Evolutionary conservation across 768 basidiomycete genomes (phyloP), one percentile per base, ranked within the genome.

Genomic region (Butyriboletus loyo): DNA sequence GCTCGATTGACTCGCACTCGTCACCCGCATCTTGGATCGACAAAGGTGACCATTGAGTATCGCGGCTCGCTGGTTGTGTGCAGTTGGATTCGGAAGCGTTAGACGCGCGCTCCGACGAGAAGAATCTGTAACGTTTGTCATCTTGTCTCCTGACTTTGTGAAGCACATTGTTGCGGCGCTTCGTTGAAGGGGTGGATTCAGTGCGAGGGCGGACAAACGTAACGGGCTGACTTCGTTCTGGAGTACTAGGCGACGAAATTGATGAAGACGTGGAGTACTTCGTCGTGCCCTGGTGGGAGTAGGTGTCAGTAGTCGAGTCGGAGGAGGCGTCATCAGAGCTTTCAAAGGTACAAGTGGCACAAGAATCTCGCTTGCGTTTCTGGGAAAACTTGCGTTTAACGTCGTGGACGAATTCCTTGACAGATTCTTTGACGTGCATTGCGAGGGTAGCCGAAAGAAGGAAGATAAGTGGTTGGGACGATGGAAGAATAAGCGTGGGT

Each of bases 381-480:
- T 58, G 50, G 19, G 70, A 72, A 19, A 69, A 59, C 44, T 46
- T 68, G 46, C 62, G 68, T 46, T 70, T 71, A 28, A 72, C 64
- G 13, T 64, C 68, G 11, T 71, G 60, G 13, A 69, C 62, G 22
- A 69, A 59, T 0, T 60, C 66, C 24, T 61, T 66, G 38, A 69
- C 66, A 0, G 63, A 56, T 17, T 62, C 58, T 44, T 65, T 66
- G 60, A 68, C 65, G 25, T 71, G 67, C 70, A 71, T 69, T 24
- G 27, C 3, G 21, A 7, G 30, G 9, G 14, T 17, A 21, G 19
- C 11, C 2, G 4, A 30, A 32, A n/a, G n/a, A 50, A 31, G 15
- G 34, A 38, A 13, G 13, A 7, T 22, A 13, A 22, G 28, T 34
- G 11, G 46, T 10, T 35, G 52, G 10, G 30, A 42, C n/a, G 11